Evolutionary conservation across 1,284 basidiomycete genomes (phyloP).

Genomic region (Rhodotorula sp.): DNA sequence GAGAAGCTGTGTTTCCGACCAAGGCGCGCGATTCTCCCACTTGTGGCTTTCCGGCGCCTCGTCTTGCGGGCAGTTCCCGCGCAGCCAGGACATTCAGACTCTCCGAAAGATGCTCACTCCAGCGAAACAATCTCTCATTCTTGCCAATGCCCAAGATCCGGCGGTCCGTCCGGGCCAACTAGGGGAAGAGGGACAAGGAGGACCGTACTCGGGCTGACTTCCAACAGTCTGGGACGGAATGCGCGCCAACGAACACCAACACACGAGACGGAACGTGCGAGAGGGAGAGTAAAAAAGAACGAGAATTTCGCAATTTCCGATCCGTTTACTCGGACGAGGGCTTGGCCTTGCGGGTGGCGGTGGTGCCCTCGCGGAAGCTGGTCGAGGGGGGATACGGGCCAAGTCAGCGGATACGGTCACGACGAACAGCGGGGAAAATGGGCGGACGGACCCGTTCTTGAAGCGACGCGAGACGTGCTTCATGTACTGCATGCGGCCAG

Average conservation of each 20-base stretch:
- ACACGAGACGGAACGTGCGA: not conserved
- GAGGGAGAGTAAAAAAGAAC: not conserved
- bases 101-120: too few species aligned
- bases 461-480: slow-evolving; percentile 86
- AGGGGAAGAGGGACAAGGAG: too few species aligned
- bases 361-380: slow-evolving; percentile 70
- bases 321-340: slow-evolving; percentile 45
- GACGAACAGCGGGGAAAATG: not conserved
- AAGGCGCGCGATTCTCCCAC: not conserved
- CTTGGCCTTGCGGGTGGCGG: slow-evolving; percentile 56
- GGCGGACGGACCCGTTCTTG: slow-evolving; percentile 77
- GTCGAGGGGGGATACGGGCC: too few species aligned
- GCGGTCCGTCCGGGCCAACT: too few species aligned
- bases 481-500: slow-evolving; percentile 93
- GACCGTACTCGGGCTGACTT: not conserved
- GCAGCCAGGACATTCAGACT: too few species aligned
- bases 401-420: slow-evolving; percentile 1
- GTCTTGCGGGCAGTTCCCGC: too few species aligned
- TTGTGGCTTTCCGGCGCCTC: not conserved
- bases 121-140: too few species aligned
- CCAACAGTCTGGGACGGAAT: not conserved
- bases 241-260: not conserved
- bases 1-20: not conserved
- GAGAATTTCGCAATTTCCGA: not conserved
- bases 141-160: too few species aligned